These are phyloP conservation scores for Elsinoe australis DNA, from an alignment of 2,329 filamentous ascomycete genomes.

Conservation along the genomic window DNA sequence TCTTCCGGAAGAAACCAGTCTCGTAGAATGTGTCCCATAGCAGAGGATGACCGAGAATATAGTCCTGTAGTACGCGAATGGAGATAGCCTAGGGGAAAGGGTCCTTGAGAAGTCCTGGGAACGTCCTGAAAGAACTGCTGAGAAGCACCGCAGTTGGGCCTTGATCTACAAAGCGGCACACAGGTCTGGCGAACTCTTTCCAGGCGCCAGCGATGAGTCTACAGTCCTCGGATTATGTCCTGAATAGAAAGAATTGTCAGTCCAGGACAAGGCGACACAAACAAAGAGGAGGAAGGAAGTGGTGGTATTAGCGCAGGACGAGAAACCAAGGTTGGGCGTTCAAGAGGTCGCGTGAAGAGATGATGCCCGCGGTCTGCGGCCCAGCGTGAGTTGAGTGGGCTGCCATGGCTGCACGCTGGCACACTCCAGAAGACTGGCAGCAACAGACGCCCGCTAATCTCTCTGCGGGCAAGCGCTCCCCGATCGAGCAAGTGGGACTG, in stretches of 20 bases:
- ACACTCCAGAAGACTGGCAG: background rate
- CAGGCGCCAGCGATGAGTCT: background rate
- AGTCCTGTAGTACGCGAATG: background rate
- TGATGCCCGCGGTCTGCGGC: no score
- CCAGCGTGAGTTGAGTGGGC: slow-evolving; percentile 4
- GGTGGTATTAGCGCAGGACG: slow-evolving; percentile 7
- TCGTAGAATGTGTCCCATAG: slow-evolving; percentile 26
- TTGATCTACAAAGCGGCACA: background rate
- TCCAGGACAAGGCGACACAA: slow-evolving; percentile 1
- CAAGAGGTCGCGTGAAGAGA: slow-evolving; percentile 11
- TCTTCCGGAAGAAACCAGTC: slow-evolving; percentile 45
- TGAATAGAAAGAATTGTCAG: background rate
- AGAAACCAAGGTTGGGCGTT: slow-evolving; percentile 7
- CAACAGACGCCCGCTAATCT: background rate
- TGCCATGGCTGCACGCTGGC: slow-evolving; percentile 13
- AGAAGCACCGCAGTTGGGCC: background rate
- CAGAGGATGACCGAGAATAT: background rate
- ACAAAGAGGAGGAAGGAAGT: background rate
- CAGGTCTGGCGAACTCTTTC: background rate
- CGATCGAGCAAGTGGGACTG: background rate
- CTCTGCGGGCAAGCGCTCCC: slow-evolving; percentile 8
- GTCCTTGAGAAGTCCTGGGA: slow-evolving; percentile 1
- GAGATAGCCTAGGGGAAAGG: background rate
- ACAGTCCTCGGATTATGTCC: background rate
- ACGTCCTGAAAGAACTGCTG: background rate